Conservation (phyloP, 805 yeast species). For the Hagleromyces aurorensis region DNA sequence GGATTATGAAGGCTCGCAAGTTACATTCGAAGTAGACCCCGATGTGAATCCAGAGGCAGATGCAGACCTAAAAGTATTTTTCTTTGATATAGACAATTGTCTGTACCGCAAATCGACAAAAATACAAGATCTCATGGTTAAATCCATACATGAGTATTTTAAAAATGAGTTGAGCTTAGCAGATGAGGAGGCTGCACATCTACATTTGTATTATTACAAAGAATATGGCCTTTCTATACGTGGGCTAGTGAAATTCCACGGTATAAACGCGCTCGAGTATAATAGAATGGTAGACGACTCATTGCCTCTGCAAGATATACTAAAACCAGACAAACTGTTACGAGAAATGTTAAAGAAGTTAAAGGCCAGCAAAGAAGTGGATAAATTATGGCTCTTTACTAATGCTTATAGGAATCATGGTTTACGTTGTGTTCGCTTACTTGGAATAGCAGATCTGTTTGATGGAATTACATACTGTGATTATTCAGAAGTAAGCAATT, state of each 20-base stretch:
- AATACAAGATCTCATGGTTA: constrained; percentile 85
- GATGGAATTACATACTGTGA: constrained; percentile 94
- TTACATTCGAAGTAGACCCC: constrained; percentile 26
- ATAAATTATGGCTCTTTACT: constrained; percentile 83
- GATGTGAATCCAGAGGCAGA: constrained; percentile 21
- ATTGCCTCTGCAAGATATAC: constrained; percentile 72
- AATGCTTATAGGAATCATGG: constrained; percentile 94
- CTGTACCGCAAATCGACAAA: constrained; percentile 65
- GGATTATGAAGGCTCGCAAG: constrained; percentile 30
- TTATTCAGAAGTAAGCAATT: constrained; percentile 52
- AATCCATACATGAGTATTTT: constrained; percentile 74
- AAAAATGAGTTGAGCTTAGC: constrained; percentile 50
- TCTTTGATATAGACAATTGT: constrained; percentile 92
- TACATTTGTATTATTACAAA: constrained; percentile 71
- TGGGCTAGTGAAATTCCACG: constrained; percentile 59
- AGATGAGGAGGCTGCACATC: constrained; percentile 63
- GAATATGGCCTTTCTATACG: constrained; percentile 90
- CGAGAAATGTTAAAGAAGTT: constrained; percentile 45
- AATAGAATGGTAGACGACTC: constrained; percentile 88
- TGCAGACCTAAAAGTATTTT: constrained; percentile 41
- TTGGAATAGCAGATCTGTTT: constrained; percentile 87
- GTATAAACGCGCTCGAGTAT: constrained; percentile 82
- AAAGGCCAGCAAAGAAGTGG: constrained; percentile 42
- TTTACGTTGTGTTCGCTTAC: constrained; percentile 60
- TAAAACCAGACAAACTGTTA: constrained; percentile 51